Evolutionary conservation across 1,139 yeast genomes (phyloP), one percentile per base, ranked within the genome.

Genomic region (Yamadazyma aaseri): DNA sequence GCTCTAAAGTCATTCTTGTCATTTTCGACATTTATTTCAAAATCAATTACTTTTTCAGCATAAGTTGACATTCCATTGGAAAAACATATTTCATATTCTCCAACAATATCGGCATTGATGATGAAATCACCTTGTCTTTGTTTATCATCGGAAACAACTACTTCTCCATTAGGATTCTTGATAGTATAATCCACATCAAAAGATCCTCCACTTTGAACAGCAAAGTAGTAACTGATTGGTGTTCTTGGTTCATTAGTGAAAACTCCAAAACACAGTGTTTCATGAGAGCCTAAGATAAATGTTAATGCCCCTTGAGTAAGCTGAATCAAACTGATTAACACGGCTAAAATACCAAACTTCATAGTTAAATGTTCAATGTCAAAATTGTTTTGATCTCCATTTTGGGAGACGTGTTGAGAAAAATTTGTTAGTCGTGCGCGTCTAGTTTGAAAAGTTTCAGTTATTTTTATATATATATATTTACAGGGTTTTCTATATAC

Each of bases 11-110:
- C 58, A 24, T 48, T 45, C 21, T 46, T 47, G 38, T 77, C 81
- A 38, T 72, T 70, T 40, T 78, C 81, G 38, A 73, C 63, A 38
- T 72, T 75, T 51, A 92, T 76, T 56, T 92, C 96, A 53, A 92
- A 85, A 60, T 89, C 97, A 49, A 92, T 83, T 39, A 84, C 81
- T 63, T 90, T 90, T 52, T 86, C 94, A 33, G 92, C 84, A 56
- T 79, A 83, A 3, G 95, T 82, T 6, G 95, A 81, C 87, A 84
- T 82, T 41, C 81, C 86, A 58, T 89, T 89, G 48, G 81, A 69
- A 68, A 92, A 89, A 63, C 98, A 92, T 58, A 92, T 84, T 58
- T 86, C 87, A 65, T 90, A 92, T 59, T 92, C 97, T 22, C 98
- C 98, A 26, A 63, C 59, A 28, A 56, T 48, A 29, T 76, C 79